phyloP scores from a whole-genome alignment of 2,329 filamentous ascomycete genomes.

The Cladorrhinum sp. region DNA sequence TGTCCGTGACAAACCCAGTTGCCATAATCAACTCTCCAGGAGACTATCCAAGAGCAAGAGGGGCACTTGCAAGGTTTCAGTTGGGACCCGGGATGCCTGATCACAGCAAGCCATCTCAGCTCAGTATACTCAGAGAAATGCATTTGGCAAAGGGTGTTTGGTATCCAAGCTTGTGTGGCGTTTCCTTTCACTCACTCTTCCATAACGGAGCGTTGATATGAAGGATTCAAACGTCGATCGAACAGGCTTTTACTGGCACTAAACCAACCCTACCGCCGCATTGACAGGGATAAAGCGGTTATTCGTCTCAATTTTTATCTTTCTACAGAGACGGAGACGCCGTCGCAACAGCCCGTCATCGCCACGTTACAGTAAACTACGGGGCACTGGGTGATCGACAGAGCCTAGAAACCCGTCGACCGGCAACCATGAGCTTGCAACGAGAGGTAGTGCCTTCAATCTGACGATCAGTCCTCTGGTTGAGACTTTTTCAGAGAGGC shows the following conservation, averaged over 20 bases:
- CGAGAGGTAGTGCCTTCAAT: neutral
- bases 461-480: neutral
- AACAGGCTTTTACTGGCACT: constrained; percentile 2
- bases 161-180: too few relatives aligned
- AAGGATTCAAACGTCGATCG: constrained; percentile 7
- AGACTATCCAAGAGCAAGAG: neutral
- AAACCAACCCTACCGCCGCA: constrained; percentile 14
- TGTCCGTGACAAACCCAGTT: neutral
- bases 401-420: constrained; percentile 21
- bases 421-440: neutral
- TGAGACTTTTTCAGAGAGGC: neutral
- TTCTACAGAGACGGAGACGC: constrained; percentile 7
- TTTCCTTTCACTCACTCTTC: neutral
- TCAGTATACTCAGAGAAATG: too few relatives aligned
- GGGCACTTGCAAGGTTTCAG: neutral
- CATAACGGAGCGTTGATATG: constrained; percentile 1
- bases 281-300: constrained; percentile 20
- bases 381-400: constrained; percentile 16
- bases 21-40: neutral
- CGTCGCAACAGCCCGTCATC: constrained; percentile 14
- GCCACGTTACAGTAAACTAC: constrained; percentile 15
- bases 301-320: neutral
- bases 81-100: neutral
- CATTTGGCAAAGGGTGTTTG: too few relatives aligned
- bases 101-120: neutral